Base-by-base conservation (phyloP, 2,329 filamentous ascomycete species). In the Trichoderma atroviride region DNA sequence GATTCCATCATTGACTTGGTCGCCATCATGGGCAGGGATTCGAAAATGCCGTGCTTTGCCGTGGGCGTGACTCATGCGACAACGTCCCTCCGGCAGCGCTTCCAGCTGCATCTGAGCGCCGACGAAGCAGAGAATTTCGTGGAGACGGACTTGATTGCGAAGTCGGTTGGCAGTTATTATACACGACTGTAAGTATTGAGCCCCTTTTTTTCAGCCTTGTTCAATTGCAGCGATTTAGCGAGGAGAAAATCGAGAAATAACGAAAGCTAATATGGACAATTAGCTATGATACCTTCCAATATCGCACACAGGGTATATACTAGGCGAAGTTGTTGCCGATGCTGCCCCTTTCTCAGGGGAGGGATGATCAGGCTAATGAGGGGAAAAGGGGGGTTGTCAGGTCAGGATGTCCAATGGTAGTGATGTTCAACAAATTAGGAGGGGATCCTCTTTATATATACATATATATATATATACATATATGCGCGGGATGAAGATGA, bases 281-380 rank as follows among this genome's bases (percentile, higher is more conserved):
- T 4, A 93, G 91, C 80, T 93, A 94, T 76, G 91, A 94, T 80
- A 93, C 91, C 71, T 95, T 94, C 83, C 92, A 95, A 83, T 95
- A 95, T 81, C 88, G 92, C 76, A 94, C 92, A 43, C 92, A 95
- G 81, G 92, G 92, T 74, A 95, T 95, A 80, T 95, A 95, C 80
- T 95, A 87, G 65, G 57, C 13, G 7, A 29, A 24, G 1, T n/a
- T 10, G 4, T 57, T 37, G 47, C 47, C 61, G n/a, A 13, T 2
- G 22, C 0, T 16, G 9, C 50, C 31, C 52, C 22, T 55, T 64
- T 55, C 55, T 57, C 31, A 37, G 31, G n/a, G 31, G 55, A 37
- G n/a, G 55, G 27, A 33, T 22, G 10, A 4, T 22, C 10, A 6
- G 19, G 31, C 31, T 37, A 58, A 37, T 13, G 29, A 22, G 31